Evolutionary conservation across 2,329 filamentous ascomycete genomes (phyloP), one percentile per base, ranked within the genome.

Genomic region (Fusarium praegraminearum): DNA sequence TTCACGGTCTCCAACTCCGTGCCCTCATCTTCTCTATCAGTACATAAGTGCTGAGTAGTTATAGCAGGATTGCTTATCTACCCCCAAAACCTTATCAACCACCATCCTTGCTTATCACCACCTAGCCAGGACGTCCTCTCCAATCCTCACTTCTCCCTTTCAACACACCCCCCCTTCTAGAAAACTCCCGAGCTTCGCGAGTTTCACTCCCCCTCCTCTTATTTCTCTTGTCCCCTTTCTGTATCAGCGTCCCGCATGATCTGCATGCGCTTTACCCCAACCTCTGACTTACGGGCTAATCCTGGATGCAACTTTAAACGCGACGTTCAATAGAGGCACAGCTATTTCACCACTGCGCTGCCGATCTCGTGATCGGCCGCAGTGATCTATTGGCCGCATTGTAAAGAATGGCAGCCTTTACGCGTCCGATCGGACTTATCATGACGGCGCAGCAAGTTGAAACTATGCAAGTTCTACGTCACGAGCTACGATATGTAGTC

Each of bases 341-440:
- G 33, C 38, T 35, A 16, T 50, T 55, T 15, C 11, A 43, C 38
- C 10, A 40, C 50, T 43, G 44, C 46, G 12, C 50, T 24, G 67
- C 67, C 66, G 67, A 69, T 69, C 66, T 53, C 67, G 66, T 44
- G 66, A 67, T 70, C 66, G 67, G 67, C 53, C 11, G 26, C 22
- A 18, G 12, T n/a, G 20, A 45, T 22, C 41, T 8, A 53, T 53
- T 53, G 51, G 60, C 65, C 60, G 66, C 60, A 49, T 26, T 43
- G 38, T 44, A 45, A 50, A 28, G 62, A 28, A 41, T 54, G 52
- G 41, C 47, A 66, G 49, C 52, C 40, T 20, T 32, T n/a, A 49
- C 44, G 57, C 49, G 33, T n/a, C 12, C 33, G 40, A 67, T 59
- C 46, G 54, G 24, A 44, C 33, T 49, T 43, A 52, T 50, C 43